Percentiles rank a stretch among this genome's conserved stretches.
Evolutionary conservation across 2,329 filamentous ascomycete genomes (phyloP).

Genomic region (Dactylellina drechsleri): DNA sequence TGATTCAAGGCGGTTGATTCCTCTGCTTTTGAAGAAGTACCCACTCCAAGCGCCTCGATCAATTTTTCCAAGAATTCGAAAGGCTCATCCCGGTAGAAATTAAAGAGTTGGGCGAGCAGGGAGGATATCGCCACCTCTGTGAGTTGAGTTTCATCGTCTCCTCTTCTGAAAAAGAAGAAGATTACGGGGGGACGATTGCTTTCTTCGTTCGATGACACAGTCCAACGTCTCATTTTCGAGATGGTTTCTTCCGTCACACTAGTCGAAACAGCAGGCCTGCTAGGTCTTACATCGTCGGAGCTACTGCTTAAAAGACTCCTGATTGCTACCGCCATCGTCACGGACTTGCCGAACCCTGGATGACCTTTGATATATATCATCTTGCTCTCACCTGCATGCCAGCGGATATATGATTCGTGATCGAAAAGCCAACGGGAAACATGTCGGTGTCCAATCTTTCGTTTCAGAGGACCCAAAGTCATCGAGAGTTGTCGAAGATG

Average conservation of each 20-base stretch:
- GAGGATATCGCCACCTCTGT: neutral
- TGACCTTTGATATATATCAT: conserved; percentile 38
- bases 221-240: neutral
- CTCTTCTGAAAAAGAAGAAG: conserved; percentile 28
- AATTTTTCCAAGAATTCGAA: neutral
- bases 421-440: conserved; percentile 31
- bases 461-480: conserved; percentile 17
- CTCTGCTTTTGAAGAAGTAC: neutral
- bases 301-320: neutral
- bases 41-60: neutral
- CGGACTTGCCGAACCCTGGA: conserved; percentile 38
- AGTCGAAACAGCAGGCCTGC: too few relatives aligned
- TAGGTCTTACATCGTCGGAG: too few relatives aligned
- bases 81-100: neutral
- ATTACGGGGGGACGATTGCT: neutral
- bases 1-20: neutral
- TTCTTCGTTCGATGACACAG: neutral
- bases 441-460: conserved; percentile 10
- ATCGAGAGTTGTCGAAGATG: conserved; percentile 6
- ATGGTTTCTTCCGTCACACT: neutral
- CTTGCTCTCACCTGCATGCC: conserved; percentile 4
- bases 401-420: conserved; percentile 21
- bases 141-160: conserved; percentile 12
- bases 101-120: neutral
- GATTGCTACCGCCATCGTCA: conserved; percentile 28